Evolutionary conservation across 148 eudicot genomes (phyloP).

Genomic region (Amaranthus cruentus): DNA sequence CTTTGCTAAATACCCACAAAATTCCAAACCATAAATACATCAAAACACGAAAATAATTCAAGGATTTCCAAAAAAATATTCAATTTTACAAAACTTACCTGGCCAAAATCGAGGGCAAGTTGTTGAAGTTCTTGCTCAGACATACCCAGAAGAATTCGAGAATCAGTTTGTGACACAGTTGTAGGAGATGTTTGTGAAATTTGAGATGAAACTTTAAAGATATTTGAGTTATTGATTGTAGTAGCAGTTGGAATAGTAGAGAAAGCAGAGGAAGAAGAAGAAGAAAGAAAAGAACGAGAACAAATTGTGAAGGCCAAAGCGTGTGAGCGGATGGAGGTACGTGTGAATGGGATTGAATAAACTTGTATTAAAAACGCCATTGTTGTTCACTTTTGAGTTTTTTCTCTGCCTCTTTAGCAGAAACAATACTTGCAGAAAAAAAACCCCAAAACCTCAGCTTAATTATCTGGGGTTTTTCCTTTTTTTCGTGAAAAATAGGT

Average conservation of each 20-base stretch:
- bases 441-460: slow-evolving; percentile 22
- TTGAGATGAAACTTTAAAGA: slow-evolving; percentile 8
- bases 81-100: slow-evolving; percentile 32
- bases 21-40: background rate
- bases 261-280: slow-evolving; percentile 7
- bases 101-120: slow-evolving; percentile 72
- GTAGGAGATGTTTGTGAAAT: slow-evolving; percentile 17
- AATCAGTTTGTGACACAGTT: slow-evolving; percentile 23
- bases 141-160: slow-evolving; percentile 84
- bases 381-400: slow-evolving; percentile 10
- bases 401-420: background rate
- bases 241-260: slow-evolving; percentile 8
- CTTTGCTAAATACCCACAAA: slow-evolving; percentile 41
- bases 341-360: slow-evolving; percentile 43
- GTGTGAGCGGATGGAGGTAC: slow-evolving; percentile 47
- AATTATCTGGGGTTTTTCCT: too few species aligned
- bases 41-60: background rate
- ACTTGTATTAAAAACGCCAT: slow-evolving; percentile 58
- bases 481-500: too few species aligned
- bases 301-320: slow-evolving; percentile 27
- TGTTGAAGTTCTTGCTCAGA: slow-evolving; percentile 81
- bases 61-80: background rate
- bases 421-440: background rate
- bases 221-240: background rate
- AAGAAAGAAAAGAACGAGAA: slow-evolving; percentile 22